These are phyloP conservation scores for Hypoxylon sp. DNA, from an alignment of 2,329 filamentous ascomycete species.

Conservation along the genomic window DNA sequence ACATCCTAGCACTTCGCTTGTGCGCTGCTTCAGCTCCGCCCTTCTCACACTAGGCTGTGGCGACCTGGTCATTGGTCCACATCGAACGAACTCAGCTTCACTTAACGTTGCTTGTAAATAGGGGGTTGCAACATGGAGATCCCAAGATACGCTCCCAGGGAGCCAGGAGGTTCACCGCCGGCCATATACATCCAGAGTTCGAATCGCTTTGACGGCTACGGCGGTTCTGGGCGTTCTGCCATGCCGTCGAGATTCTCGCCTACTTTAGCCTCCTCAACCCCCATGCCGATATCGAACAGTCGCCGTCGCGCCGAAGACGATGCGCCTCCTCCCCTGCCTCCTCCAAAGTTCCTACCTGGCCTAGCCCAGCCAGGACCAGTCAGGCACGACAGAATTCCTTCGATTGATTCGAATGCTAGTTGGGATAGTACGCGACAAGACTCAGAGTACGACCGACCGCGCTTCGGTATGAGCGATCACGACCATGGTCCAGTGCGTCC, in stretches of 20 bases:
- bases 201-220: slow-evolving; percentile 38
- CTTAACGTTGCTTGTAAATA: slow-evolving; percentile 13
- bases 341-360: slow-evolving; percentile 45
- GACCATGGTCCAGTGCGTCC: slow-evolving; percentile 33
- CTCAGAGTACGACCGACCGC: slow-evolving; percentile 35
- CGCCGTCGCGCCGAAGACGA: slow-evolving; percentile 45
- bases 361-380: slow-evolving; percentile 35
- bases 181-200: slow-evolving; percentile 44
- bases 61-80: slow-evolving; percentile 34
- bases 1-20: slow-evolving; percentile 10
- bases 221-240: slow-evolving; percentile 36
- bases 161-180: slow-evolving; percentile 43
- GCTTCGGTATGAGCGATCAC: slow-evolving; percentile 34
- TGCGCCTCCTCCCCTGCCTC: slow-evolving; percentile 49
- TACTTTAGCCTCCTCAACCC: slow-evolving; percentile 45
- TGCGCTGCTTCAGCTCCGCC: slow-evolving; percentile 24
- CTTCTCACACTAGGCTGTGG: slow-evolving; percentile 28
- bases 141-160: slow-evolving; percentile 43
- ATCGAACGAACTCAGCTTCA: slow-evolving; percentile 25
- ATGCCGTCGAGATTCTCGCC: slow-evolving; percentile 44
- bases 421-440: slow-evolving; percentile 42
- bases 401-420: slow-evolving; percentile 43
- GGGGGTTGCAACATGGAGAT: slow-evolving; percentile 41
- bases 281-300: slow-evolving; percentile 49
- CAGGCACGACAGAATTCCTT: slow-evolving; percentile 41